Conservation (phyloP, 257 asterid species). For the Solanum infundibuliforme region DNA sequence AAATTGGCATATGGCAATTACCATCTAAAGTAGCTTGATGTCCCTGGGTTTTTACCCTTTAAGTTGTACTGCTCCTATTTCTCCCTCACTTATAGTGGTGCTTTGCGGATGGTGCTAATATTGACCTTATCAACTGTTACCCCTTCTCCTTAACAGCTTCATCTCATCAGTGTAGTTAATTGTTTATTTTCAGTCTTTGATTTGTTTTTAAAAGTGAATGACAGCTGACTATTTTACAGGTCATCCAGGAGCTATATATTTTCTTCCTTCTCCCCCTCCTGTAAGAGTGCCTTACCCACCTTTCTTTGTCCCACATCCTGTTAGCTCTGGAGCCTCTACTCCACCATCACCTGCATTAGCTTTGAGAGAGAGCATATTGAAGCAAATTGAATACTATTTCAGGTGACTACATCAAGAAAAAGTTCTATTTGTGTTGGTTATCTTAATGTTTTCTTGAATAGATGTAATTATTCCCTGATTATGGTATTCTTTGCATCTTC, state of each 20-base stretch:
- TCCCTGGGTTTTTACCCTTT: background rate
- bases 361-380: conserved; percentile 42
- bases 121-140: background rate
- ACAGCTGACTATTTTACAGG: conserved; percentile 32
- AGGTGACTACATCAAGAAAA: conserved; percentile 33
- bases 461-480: background rate
- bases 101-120: background rate
- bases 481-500: background rate
- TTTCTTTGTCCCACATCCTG: conserved; percentile 41
- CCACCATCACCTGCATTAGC: conserved; percentile 36
- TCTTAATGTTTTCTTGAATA: background rate
- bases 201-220: background rate
- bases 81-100: background rate
- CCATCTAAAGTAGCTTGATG: background rate
- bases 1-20: background rate
- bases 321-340: conserved; percentile 41
- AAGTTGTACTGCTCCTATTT: background rate
- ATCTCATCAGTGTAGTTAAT: background rate
- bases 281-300: conserved; percentile 61
- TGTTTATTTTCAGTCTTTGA: background rate
- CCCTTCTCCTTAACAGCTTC: background rate
- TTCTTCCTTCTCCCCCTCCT: conserved; percentile 51
- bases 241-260: conserved; percentile 52
- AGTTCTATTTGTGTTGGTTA: background rate
- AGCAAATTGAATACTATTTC: conserved; percentile 95